Evolutionary conservation across 225 moss, liverwort and hornwort species (phyloP).

Genomic region (Ulota crispa): DNA sequence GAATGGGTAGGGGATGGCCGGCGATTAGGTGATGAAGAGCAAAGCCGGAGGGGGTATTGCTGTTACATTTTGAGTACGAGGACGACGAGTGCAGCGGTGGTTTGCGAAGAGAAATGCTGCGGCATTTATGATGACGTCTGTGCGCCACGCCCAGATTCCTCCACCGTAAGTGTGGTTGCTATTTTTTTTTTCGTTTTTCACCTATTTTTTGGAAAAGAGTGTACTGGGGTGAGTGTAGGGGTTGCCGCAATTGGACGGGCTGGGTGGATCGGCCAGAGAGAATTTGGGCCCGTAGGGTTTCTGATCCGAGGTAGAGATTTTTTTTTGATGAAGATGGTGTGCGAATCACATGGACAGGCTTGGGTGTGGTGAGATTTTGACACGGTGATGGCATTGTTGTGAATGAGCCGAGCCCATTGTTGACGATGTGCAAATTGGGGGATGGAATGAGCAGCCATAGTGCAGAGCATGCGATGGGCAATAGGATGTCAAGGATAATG

Average conservation of each 20-base stretch:
- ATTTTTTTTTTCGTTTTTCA: neutral
- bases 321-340: neutral
- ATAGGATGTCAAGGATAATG: conserved; percentile 73
- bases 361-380: neutral
- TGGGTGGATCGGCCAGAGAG: conserved; percentile 32
- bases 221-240: neutral
- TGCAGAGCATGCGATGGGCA: conserved; percentile 86
- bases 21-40: conserved; percentile 29
- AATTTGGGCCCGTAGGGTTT: conserved; percentile 45
- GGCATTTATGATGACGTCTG: conserved; percentile 49
- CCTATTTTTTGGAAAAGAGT: neutral
- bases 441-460: conserved; percentile 32
- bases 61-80: conserved; percentile 1
- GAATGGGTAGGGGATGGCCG: conserved; percentile 37
- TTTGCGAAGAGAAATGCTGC: conserved; percentile 36
- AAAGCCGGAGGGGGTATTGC: neutral
- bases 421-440: conserved; percentile 23
- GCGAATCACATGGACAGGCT: conserved; percentile 2
- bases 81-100: neutral
- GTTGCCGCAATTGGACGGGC: conserved; percentile 21
- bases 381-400: neutral
- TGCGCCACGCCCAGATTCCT: conserved; percentile 47
- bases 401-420: conserved; percentile 2
- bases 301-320: neutral
- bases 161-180: conserved; percentile 39